Evolutionary conservation across 768 basidiomycete species (phyloP).

Genomic region (Kwoniella pini): DNA sequence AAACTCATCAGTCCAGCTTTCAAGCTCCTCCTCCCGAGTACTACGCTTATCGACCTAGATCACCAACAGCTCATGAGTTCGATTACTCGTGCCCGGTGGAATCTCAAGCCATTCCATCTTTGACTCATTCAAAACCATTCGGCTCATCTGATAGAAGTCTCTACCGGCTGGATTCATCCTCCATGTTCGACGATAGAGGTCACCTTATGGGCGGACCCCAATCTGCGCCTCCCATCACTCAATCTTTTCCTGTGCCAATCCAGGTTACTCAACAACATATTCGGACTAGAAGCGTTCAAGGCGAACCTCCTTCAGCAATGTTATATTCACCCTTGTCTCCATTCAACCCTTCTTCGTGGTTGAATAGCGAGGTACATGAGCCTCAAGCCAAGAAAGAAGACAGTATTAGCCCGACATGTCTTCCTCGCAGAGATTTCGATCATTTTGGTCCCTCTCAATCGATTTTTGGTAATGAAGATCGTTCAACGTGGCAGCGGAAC

Average conservation of each 20-base stretch:
- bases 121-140: background rate
- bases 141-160: background rate
- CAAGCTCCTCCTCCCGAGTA: constrained; percentile 7
- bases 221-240: constrained; percentile 21
- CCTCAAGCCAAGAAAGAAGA: constrained; percentile 2
- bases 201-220: constrained; percentile 6
- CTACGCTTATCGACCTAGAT: background rate
- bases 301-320: constrained; percentile 41
- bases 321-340: constrained; percentile 32
- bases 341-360: constrained; percentile 1
- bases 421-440: background rate
- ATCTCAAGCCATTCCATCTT: background rate
- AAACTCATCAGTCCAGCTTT: background rate
- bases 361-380: background rate
- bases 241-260: constrained; percentile 17
- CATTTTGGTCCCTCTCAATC: no score
- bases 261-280: constrained; percentile 34
- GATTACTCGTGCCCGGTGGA: background rate
- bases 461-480: background rate
- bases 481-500: background rate
- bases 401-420: background rate
- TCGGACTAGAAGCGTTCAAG: constrained; percentile 40
- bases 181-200: background rate
- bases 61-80: background rate
- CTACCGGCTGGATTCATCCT: background rate